These are phyloP conservation scores for Aspergillus clavatus DNA, from an alignment of 2,329 filamentous ascomycete genomes.

Conservation along the genomic window DNA sequence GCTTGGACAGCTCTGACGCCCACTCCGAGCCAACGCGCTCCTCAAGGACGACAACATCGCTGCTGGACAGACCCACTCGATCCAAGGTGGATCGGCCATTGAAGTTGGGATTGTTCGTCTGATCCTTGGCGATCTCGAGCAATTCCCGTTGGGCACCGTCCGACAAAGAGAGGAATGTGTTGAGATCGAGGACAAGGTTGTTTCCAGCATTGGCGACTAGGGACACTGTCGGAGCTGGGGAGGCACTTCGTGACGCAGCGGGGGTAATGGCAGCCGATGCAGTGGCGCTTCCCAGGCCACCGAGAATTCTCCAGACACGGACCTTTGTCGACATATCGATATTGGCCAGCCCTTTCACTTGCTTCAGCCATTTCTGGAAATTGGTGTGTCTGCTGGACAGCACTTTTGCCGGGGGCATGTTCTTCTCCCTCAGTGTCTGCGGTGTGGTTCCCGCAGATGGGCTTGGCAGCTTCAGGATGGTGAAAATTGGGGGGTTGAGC, in stretches of 20 bases:
- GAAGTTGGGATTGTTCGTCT: conserved; percentile 68
- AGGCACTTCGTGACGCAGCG: conserved; percentile 40
- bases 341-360: conserved; percentile 63
- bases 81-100: conserved; percentile 68
- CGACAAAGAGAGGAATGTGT: conserved; percentile 59
- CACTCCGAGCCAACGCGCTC: conserved; percentile 63
- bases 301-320: conserved; percentile 64
- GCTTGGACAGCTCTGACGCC: conserved; percentile 46
- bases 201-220: conserved; percentile 40
- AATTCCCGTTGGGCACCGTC: conserved; percentile 61
- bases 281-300: conserved; percentile 42
- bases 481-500: conserved; percentile 77
- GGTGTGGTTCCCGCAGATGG: conserved; percentile 53
- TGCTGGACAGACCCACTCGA: conserved; percentile 62
- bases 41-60: conserved; percentile 77
- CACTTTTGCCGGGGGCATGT: conserved; percentile 59
- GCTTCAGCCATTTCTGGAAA: conserved; percentile 70
- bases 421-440: conserved; percentile 57
- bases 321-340: conserved; percentile 70
- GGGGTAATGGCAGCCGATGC: conserved; percentile 43
- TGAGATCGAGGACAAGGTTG: conserved; percentile 57
- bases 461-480: conserved; percentile 71
- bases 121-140: conserved; percentile 60
- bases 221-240: conserved; percentile 41
- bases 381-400: conserved; percentile 66